phyloP scores from a whole-genome alignment of 2,329 filamentous ascomycete genomes.

The Botryosphaeria dothidea region DNA sequence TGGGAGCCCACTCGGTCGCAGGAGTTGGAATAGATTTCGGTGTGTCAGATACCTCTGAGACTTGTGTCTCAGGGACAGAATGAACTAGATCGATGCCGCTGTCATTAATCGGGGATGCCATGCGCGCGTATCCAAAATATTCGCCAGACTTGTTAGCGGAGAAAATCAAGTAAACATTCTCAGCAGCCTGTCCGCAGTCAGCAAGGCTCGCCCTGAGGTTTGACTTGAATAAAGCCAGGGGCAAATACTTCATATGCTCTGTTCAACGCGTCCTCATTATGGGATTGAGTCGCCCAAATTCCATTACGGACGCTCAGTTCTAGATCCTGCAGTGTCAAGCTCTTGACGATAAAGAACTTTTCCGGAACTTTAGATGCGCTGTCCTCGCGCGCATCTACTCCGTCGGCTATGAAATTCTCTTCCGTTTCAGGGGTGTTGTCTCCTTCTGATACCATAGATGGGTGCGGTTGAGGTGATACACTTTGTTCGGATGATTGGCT shows the following conservation, averaged over 20 bases:
- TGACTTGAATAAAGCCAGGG: background rate
- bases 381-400: slow-evolving; percentile 20
- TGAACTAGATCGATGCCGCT: slow-evolving; percentile 54
- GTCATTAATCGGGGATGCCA: slow-evolving; percentile 80
- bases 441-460: background rate
- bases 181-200: slow-evolving; percentile 58
- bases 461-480: slow-evolving; percentile 19
- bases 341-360: slow-evolving; percentile 91
- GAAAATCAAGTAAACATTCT: slow-evolving; percentile 89
- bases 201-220: background rate
- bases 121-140: slow-evolving; percentile 92
- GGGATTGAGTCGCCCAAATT: slow-evolving; percentile 91
- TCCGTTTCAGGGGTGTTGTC: background rate
- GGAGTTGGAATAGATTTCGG: slow-evolving; percentile 79
- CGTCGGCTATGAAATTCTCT: background rate
- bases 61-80: slow-evolving; percentile 60
- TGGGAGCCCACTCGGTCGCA: slow-evolving; percentile 75
- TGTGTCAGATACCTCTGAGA: slow-evolving; percentile 61
- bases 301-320: slow-evolving; percentile 85
- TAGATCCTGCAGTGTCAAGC: slow-evolving; percentile 84
- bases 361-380: slow-evolving; percentile 56
- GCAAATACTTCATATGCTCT: slow-evolving; percentile 72
- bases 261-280: slow-evolving; percentile 86
- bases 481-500: slow-evolving; percentile 30
- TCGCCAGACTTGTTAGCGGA: slow-evolving; percentile 97